phyloP scores from a whole-genome alignment of 2,329 filamentous ascomycete species.

The Aspergillus sp. region DNA sequence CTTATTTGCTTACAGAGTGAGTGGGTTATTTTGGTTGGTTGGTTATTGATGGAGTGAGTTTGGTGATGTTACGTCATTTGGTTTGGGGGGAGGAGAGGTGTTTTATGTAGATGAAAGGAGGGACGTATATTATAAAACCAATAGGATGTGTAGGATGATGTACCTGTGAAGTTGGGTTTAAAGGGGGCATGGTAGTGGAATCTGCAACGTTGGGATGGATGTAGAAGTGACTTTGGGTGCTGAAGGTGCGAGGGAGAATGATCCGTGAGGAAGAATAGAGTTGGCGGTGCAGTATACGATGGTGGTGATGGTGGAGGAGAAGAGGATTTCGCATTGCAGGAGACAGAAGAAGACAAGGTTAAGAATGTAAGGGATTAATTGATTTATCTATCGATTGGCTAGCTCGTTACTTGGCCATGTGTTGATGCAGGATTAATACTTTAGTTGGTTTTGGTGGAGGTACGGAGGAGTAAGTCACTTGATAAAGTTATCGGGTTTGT shows the following conservation, averaged over 20 bases:
- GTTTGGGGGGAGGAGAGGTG: neutral
- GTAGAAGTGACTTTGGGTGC: neutral
- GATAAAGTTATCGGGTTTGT: too few species aligned
- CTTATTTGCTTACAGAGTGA: neutral
- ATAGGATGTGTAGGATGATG: conserved; percentile 14
- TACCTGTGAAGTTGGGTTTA: conserved; percentile 30
- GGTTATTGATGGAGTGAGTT: too few species aligned
- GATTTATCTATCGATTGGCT: too few species aligned
- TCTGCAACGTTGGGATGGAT: neutral
- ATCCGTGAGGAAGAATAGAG: neutral
- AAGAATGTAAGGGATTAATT: neutral
- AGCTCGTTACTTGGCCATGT: too few species aligned
- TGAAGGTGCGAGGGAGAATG: neutral
- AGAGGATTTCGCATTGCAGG: neutral
- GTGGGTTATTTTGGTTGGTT: neutral
- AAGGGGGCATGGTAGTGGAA: conserved; percentile 23
- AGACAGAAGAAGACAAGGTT: neutral
- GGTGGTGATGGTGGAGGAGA: neutral
- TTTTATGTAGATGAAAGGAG: neutral
- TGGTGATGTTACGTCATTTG: neutral
- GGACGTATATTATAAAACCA: too few species aligned
- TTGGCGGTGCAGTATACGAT: neutral
- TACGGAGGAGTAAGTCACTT: too few species aligned
- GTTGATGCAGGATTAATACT: too few species aligned
- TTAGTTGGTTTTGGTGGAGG: too few species aligned